A percentile compares a stretch with the other conserved stretches of the same genome.
Conservation (phyloP, 2,329 filamentous ascomycete species). For the Hypoxylon sp. region DNA sequence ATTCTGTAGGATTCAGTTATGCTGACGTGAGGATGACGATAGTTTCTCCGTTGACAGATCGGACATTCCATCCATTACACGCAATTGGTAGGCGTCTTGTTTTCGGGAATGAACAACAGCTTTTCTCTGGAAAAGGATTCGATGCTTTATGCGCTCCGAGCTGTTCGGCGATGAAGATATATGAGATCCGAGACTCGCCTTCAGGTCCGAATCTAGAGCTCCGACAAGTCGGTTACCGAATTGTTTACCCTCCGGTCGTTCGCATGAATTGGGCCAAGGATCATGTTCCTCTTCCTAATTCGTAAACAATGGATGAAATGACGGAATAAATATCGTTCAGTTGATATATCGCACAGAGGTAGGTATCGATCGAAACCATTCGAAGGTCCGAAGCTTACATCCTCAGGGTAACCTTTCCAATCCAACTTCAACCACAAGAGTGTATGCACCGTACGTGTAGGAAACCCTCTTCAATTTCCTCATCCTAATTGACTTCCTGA, state of each 20-base stretch:
- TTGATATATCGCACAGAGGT: too few species aligned
- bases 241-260: background rate
- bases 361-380: too few species aligned
- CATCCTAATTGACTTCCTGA: too few species aligned
- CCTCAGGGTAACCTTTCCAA: too few species aligned
- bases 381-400: too few species aligned
- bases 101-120: too few species aligned
- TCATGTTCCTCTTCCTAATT: conserved; percentile 10
- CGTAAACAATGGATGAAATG: conserved; percentile 2
- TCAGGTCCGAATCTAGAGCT: conserved; percentile 9
- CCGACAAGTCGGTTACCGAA: conserved; percentile 15
- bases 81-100: too few species aligned
- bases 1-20: conserved; percentile 12
- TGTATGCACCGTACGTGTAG: too few species aligned
- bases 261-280: conserved; percentile 15
- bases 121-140: background rate
- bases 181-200: conserved; percentile 2
- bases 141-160: conserved; percentile 14
- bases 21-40: conserved; percentile 23
- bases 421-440: too few species aligned
- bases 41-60: conserved; percentile 19
- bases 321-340: conserved; percentile 17
- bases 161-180: conserved; percentile 9
- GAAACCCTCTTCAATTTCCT: too few species aligned
- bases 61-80: background rate